These are phyloP conservation scores for Zelopaecilomyces penicillatus DNA, from an alignment of 2,329 filamentous ascomycete species.

Conservation along the genomic window DNA sequence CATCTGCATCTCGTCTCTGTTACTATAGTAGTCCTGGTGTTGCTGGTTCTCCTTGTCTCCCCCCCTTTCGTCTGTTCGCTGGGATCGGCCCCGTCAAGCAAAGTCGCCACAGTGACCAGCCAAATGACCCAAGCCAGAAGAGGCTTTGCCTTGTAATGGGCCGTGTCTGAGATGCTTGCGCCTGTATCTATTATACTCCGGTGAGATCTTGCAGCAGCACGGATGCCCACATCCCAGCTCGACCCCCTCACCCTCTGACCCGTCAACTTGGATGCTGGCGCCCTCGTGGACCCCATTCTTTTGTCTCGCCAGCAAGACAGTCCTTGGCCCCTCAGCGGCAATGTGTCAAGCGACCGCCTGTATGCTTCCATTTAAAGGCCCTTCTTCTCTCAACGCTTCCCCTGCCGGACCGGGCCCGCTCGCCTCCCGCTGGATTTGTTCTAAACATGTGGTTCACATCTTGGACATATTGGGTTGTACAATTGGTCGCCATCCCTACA, in stretches of 20 bases:
- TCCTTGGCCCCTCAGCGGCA: constrained; percentile 13
- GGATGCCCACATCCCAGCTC: constrained; percentile 18
- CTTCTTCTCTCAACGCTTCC: constrained; percentile 4
- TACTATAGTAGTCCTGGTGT: neutral
- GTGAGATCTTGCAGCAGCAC: constrained; percentile 23
- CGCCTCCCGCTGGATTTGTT: constrained; percentile 25
- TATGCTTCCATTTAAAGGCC: constrained; percentile 5
- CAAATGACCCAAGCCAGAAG: neutral
- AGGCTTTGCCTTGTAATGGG: neutral
- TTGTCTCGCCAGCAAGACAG: constrained; percentile 10
- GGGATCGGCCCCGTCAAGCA: constrained; percentile 5
- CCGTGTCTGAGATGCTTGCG: constrained; percentile 22
- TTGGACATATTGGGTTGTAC: constrained; percentile 28
- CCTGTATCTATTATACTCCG: constrained; percentile 14
- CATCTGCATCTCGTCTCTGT: constrained; percentile 6
- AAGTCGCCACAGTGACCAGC: too few species aligned
- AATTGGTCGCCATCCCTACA: constrained; percentile 21
- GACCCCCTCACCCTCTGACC: constrained; percentile 15
- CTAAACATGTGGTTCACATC: constrained; percentile 29
- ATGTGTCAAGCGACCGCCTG: constrained; percentile 7
- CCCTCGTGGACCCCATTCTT: constrained; percentile 16
- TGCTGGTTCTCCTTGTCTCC: constrained; percentile 1
- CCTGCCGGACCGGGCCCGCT: constrained; percentile 12
- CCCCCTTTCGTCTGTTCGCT: neutral
- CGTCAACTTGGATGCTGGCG: constrained; percentile 25